A percentile compares a stretch with the other conserved stretches of the same genome.
These are phyloP conservation scores for Toxoplasma gondii DNA, from an alignment of 169 alveolate species.

Conservation along the genomic window DNA sequence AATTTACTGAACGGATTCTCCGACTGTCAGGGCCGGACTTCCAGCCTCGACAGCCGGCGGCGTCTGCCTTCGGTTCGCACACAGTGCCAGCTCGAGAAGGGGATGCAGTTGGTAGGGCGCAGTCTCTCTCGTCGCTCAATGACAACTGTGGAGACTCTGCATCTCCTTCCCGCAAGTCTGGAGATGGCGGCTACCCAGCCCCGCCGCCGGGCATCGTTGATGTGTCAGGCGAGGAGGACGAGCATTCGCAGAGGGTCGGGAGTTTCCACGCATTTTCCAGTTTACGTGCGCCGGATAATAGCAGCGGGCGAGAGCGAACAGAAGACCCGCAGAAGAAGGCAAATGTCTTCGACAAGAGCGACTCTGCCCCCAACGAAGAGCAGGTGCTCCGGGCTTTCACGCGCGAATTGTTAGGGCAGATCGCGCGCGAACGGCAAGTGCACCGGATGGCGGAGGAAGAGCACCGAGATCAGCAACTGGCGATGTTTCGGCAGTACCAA, in stretches of 20 bases:
- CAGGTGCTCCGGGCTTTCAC: background rate
- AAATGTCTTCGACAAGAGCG: background rate
- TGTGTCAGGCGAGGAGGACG: background rate
- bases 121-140: background rate
- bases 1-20: background rate
- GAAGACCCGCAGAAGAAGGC: background rate
- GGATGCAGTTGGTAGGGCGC: background rate
- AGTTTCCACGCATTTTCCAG: background rate
- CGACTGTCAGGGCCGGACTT: constrained; percentile 17
- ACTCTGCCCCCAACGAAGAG: background rate
- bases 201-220: background rate
- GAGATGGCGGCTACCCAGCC: background rate
- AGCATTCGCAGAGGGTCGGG: background rate
- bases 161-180: background rate
- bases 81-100: background rate
- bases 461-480: constrained; percentile 12
- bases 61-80: background rate
- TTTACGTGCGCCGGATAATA: background rate
- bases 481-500: constrained; percentile 2
- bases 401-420: constrained; percentile 5
- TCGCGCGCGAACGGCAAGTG: constrained; percentile 12
- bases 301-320: background rate
- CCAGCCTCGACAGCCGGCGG: constrained; percentile 4
- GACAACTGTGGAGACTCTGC: background rate
- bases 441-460: background rate